Base-by-base conservation (phyloP, 192 early-diverging fungal genomes). In the Linnemannia hyalina region DNA sequence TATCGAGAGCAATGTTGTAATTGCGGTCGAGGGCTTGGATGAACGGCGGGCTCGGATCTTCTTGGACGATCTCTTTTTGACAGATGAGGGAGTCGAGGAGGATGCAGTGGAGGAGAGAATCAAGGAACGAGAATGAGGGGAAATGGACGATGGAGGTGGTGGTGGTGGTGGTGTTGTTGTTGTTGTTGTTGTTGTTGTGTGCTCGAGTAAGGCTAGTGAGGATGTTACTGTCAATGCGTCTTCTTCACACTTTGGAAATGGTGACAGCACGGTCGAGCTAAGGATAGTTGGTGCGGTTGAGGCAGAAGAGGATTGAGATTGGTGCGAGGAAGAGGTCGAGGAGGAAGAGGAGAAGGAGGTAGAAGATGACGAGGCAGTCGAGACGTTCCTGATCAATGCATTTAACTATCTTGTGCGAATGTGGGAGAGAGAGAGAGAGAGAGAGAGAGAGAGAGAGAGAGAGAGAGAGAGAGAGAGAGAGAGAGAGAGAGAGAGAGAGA, bases 1-100 rank as follows among this genome's bases (percentile, higher is more conserved):
- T n/a, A 86, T 77, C 1, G 84, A 80, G 70, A 86, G 84, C 38
- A 86, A 68, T 13, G 84, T 81, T 46, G 79, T 73, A 63, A 81
- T 75, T 18, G 84, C 40, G 29, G 60, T 23, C 22, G 75, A 23
- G 23, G 38, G 71, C 40, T 73, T 41, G 11, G 26, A 73, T 29
- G 72, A 5, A 46, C 38, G 47, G 35, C 47, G 47, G 35, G 74
- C 4, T 6, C 16, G 35, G 55, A 9, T 26, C 23, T 65, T 65
- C 60, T 32, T 22, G 38, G 38, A 23, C 47, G 77, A 72, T 36
- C 38, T 70, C 77, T 57, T 44, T 54, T 26, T 35, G n/a, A 13
- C 49, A 44, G 32, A 23, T 16, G 73, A 16, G 68, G 60, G 40
- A 40, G 47, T 54, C 44, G 76, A 5, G 20, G 77, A 84, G 29